Evolutionary conservation across 1,139 yeast species (phyloP).

Genomic region (Taphrina communis): DNA sequence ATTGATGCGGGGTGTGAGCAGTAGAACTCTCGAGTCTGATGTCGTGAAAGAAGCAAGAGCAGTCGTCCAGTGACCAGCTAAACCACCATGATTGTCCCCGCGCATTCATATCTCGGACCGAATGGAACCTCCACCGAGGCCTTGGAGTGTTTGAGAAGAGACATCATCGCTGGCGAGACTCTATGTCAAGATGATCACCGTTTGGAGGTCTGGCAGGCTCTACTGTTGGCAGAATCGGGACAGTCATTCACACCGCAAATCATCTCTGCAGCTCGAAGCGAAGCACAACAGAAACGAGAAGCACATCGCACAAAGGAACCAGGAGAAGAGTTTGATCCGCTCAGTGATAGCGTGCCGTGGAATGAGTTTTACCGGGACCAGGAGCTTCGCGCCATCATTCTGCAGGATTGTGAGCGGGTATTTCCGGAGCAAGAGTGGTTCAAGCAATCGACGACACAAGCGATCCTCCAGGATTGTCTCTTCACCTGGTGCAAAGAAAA

Average conservation of each 20-base stretch:
- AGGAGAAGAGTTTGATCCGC: constrained; percentile 20
- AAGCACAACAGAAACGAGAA: not conserved
- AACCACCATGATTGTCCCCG: constrained; percentile 23
- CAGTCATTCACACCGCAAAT: constrained; percentile 6
- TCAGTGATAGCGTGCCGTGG: constrained; percentile 43
- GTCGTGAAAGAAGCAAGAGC: no score
- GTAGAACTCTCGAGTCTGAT: no score
- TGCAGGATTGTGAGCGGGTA: constrained; percentile 61
- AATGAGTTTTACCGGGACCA: constrained; percentile 46
- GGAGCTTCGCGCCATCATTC: constrained; percentile 49
- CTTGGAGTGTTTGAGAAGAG: constrained; percentile 30
- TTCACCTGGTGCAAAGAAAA: constrained; percentile 62
- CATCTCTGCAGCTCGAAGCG: not conserved
- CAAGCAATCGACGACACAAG: constrained; percentile 50
- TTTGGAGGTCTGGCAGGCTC: constrained; percentile 32
- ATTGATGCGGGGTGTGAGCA: no score
- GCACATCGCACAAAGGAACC: constrained; percentile 3
- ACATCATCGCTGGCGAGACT: constrained; percentile 24
- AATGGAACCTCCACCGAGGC: constrained; percentile 21
- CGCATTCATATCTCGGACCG: constrained; percentile 29
- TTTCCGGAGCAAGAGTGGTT: constrained; percentile 64
- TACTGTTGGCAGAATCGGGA: not conserved
- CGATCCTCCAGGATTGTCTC: constrained; percentile 57
- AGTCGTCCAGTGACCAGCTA: not conserved
- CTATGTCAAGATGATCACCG: constrained; percentile 20